Evolutionary conservation across 2,329 filamentous ascomycete species (phyloP).

Genomic region (Monosporascus sp.): DNA sequence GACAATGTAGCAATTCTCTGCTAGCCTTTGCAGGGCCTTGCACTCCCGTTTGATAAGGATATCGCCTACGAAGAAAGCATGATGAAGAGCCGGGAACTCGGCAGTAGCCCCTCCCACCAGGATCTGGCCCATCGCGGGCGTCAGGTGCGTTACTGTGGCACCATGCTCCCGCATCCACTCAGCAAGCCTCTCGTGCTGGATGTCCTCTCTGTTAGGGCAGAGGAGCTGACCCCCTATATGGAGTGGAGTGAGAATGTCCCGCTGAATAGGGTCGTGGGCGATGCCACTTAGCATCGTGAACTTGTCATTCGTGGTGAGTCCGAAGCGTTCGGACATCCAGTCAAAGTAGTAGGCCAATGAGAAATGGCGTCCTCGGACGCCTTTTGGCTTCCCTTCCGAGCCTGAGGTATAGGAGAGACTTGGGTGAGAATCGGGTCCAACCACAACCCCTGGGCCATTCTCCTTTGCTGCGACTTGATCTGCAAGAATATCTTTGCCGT

Average conservation of each 20-base stretch:
- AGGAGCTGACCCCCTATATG: constrained; percentile 76
- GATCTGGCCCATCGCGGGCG: constrained; percentile 91
- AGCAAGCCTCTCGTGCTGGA: constrained; percentile 74
- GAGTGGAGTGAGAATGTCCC: constrained; percentile 81
- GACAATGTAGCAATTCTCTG: constrained; percentile 68
- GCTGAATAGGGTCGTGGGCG: constrained; percentile 62
- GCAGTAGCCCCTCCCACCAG: constrained; percentile 75
- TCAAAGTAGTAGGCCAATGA: constrained; percentile 78
- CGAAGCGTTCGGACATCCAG: constrained; percentile 84
- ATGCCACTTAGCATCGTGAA: constrained; percentile 84
- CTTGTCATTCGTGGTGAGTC: constrained; percentile 62
- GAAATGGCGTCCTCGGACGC: constrained; percentile 79
- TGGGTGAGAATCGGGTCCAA: constrained; percentile 80
- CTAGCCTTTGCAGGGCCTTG: constrained; percentile 68
- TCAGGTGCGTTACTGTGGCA: constrained; percentile 78
- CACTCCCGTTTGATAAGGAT: constrained; percentile 83
- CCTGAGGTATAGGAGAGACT: constrained; percentile 71
- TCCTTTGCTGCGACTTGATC: constrained; percentile 44
- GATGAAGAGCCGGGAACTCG: constrained; percentile 69
- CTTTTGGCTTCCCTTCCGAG: constrained; percentile 73
- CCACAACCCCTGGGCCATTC: constrained; percentile 50
- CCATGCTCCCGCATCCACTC: constrained; percentile 79
- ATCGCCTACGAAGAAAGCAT: constrained; percentile 89
- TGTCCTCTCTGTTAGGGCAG: constrained; percentile 73
- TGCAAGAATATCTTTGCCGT: constrained; percentile 63